Conservation (phyloP, 306 rosid species). For the Cucurbita argyrosperma region DNA sequence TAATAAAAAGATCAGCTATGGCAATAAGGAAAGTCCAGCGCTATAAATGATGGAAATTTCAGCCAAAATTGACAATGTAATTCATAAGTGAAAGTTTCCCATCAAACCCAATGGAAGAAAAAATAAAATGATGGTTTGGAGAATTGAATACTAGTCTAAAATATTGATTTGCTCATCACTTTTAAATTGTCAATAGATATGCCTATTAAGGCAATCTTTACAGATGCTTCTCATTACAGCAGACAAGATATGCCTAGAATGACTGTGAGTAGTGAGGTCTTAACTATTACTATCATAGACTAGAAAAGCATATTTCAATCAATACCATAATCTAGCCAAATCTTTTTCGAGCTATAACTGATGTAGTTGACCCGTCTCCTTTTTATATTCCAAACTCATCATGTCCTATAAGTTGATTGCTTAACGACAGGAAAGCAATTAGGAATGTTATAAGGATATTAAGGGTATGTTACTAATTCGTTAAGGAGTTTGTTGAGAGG, state of each 20-base stretch:
- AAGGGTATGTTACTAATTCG: too few species aligned
- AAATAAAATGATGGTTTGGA: neutral
- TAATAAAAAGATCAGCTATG: constrained; percentile 9
- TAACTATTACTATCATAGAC: neutral
- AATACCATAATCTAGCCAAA: neutral
- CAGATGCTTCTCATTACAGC: neutral
- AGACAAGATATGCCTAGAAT: neutral
- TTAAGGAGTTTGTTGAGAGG: too few species aligned
- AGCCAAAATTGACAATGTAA: neutral
- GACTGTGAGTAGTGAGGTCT: neutral
- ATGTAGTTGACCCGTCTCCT: neutral
- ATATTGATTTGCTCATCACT: neutral
- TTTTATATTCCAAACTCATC: neutral
- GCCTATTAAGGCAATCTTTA: neutral
- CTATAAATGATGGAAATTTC: neutral
- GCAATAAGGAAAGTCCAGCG: neutral
- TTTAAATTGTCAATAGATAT: neutral
- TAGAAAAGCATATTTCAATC: neutral
- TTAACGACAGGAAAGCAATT: neutral
- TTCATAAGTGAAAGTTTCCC: neutral
- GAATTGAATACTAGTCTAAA: neutral
- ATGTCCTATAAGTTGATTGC: neutral
- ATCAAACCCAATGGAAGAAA: neutral
- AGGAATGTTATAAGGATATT: too few species aligned
- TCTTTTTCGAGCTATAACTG: neutral